Evolutionary conservation across 352 stramenopile genomes (phyloP).

Genomic region (Thalassiosira gravida): DNA sequence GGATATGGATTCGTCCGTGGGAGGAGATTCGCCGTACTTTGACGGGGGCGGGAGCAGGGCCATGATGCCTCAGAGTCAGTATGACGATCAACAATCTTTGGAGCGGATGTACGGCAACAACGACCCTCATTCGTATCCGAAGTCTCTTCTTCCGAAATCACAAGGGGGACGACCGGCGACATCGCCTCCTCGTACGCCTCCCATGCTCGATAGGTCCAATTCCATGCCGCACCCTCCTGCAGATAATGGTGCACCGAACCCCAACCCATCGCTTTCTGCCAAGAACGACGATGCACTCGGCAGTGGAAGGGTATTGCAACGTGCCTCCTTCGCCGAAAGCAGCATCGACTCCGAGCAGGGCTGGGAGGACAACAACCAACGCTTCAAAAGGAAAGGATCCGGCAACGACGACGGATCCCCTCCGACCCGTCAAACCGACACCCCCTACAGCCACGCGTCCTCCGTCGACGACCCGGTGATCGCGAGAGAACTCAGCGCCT

Average conservation of each 20-base stretch:
- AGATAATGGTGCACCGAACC: not conserved
- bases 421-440: not conserved
- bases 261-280: slow-evolving; percentile 27
- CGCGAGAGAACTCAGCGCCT: slow-evolving; percentile 9
- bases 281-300: not conserved
- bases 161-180: not conserved
- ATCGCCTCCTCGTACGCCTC: not conserved
- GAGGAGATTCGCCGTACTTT: slow-evolving; percentile 29
- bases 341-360: slow-evolving; percentile 2
- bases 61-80: slow-evolving; percentile 2
- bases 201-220: slow-evolving; percentile 16
- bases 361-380: not conserved
- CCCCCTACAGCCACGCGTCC: not conserved
- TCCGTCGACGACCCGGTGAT: slow-evolving; percentile 22
- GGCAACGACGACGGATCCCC: not conserved
- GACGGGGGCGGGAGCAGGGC: not conserved
- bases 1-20: too few relatives aligned
- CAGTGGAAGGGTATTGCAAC: not conserved
- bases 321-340: too few relatives aligned
- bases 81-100: not conserved
- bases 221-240: not conserved
- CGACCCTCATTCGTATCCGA: not conserved
- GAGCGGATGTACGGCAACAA: too few relatives aligned
- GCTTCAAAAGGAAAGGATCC: too few relatives aligned
- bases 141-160: not conserved